Evolutionary conservation across 306 rosid species (phyloP), one percentile per base, ranked within the genome.

Genomic region (Malus sieversii): DNA sequence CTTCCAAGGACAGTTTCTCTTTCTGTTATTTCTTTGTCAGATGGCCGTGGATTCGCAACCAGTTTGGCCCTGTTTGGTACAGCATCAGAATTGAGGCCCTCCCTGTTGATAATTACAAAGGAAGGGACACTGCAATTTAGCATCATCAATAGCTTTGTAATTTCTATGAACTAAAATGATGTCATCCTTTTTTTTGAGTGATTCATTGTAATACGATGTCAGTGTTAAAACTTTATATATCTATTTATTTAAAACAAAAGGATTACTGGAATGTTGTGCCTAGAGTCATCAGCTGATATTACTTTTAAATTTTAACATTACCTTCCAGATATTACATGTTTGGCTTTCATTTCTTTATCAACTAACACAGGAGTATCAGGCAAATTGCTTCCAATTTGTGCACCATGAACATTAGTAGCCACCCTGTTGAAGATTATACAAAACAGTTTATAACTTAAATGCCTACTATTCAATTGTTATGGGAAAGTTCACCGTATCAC

Each of bases 21-120:
- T 79, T 69, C 81, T 80, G 83, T 83, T 78, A 68, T 87, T 80
- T 81, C 90, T 75, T 82, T 77, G 2, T 52, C 75, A 76, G 40
- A 66, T 42, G 78, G 80, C 52, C 6, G 82, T 71, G 79, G 75
- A 55, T 73, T 80, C 46, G 79, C 84, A 71, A 71, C 80, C 68
- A 75, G 70, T 64, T 75, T 90, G 23, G 82, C 22, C 68, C 75
- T 71, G 52, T 81, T 85, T 72, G 74, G 76, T 18, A 33, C 62
- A 72, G 30, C 83, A 82, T 80, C 84, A 71, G 85, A 89, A 75
- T 44, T 71, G 63, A 72, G 59, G 69, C 78, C 84, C 73, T 85
- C 90, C 77, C 89, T 87, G 83, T 63, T 73, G 65, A 82, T 73
- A 79, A 81, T 82, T 76, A 68, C 74, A 84, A 75, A 75, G 44